Evolutionary conservation across 768 basidiomycete genomes (phyloP), one percentile per base, ranked within the genome.

Genomic region (Lanmaoa rubissima): DNA sequence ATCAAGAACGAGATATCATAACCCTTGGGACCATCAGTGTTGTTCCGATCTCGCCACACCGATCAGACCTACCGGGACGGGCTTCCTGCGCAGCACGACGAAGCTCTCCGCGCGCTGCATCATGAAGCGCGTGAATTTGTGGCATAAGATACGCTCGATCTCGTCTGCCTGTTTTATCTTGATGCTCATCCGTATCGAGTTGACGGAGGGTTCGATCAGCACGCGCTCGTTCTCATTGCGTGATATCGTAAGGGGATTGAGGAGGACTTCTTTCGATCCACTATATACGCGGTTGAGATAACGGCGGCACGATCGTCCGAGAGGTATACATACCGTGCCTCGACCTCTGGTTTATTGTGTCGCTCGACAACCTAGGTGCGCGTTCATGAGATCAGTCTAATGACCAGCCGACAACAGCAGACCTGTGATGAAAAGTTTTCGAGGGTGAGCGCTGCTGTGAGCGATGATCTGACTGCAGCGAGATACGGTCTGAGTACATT

Each of bases 141-240:
- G 92, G 70, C 95, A 97, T 39, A 99, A 78, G 65, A 98, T 97
- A 49, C 90, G 85, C 70, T 99, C 97, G 59, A 98, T 96, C 77
- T 99, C 97, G 74, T 99, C 97, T 35, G 97, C 94, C 72, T 99
- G 97, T 73, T 99, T 99, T 72, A 99, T 98, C 79, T 88, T 94
- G 76, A 99, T 98, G 74, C 90, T 94, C 56, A 99, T 80, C 41
- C 97, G 87, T 71, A 98, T 92, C 2, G 94, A 96, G 76, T 99
- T 99, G 76, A 98, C 85, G 2, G 93, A 94, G 2, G 97, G 90
- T 73, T 99, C 97, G 75, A 99, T 93, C 64, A 99, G 78, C 65
- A 98, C 97, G 58, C 91, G 88, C 71, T 99, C 97, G 65, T 94
- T 92, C 76, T 98, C 94, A 72, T 97, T 98, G 64, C 97, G 88